Evolutionary conservation across 768 basidiomycete species (phyloP), one percentile per base, ranked within the genome.

Genomic region (Podaxis mareebaensis): DNA sequence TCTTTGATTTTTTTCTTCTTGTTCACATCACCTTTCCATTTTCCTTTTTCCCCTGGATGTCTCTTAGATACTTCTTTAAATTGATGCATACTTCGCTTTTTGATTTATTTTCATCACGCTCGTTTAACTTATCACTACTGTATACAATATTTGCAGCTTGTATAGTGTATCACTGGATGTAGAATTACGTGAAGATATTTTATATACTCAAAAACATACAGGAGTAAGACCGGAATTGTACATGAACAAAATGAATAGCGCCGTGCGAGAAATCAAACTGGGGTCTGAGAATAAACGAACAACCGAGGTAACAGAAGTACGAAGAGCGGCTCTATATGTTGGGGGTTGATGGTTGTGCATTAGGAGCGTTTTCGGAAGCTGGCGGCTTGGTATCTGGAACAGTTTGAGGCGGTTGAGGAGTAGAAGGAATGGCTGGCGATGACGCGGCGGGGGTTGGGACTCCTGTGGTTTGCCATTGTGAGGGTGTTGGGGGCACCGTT

Each of bases 121-220:
- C 58, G 0, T 48, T 40, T 59, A 62, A 46, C 15, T 53, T 61
- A 60, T 55, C 13, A 20, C 24, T 64, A 40, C 49, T 48, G 39
- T 58, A 66, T 58, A 53, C 49, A 24, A 46, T 60, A 60, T 64
- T 39, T 55, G 33, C 36, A 51, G 20, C 60, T 28, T 64, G 28
- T 49, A 55, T 60, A 22, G 48, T 63, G 38, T 52, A 40, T 26
- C 52, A 33, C 36, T 33, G 54, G 28, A 40, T 53, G 52, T 52
- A 60, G 33, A 58, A 13, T 52, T 65, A 65, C 56, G 39, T 58
- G 55, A 20, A n/a, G 26, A 39, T 59, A 33, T 64, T 26, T 22
- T 33, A 59, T 36, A 28, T 26, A 53, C 17, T n/a, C 38, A 5
- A 10, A 57, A 40, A 15, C 7, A 7, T 36, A 52, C 49, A 40